A percentile compares a stretch with the other conserved stretches of the same genome.
Evolutionary conservation across 164 flowering plant genomes (phyloP).

Genomic region (Warburgia ugandensis): DNA sequence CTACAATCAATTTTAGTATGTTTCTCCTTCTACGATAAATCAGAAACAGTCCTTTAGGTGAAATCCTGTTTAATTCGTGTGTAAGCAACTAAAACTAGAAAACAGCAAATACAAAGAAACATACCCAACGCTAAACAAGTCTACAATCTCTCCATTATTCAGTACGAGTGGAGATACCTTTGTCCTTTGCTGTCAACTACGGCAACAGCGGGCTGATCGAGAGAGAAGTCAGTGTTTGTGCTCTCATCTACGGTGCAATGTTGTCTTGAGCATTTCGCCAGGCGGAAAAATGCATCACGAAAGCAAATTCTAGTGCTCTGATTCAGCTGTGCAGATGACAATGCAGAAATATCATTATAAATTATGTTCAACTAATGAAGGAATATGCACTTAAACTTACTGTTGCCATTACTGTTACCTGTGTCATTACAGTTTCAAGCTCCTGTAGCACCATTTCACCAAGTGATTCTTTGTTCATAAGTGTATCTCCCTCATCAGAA

Average conservation of each 20-base stretch:
- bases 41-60: background rate
- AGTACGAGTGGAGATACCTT: background rate
- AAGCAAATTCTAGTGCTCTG: constrained; percentile 42
- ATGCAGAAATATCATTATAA: background rate
- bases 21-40: background rate
- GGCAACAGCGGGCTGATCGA: background rate
- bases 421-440: constrained; percentile 30
- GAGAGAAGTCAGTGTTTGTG: constrained; percentile 2
- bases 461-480: constrained; percentile 16
- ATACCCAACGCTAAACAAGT: background rate
- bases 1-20: too few species aligned
- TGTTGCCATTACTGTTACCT: constrained; percentile 22
- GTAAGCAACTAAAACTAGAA: background rate
- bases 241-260: constrained; percentile 2
- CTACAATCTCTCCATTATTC: background rate
- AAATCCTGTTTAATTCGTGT: background rate
- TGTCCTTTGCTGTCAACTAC: background rate
- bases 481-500: constrained; percentile 3
- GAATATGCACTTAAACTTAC: background rate
- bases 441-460: constrained; percentile 40
- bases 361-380: background rate
- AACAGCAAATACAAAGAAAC: background rate
- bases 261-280: constrained; percentile 33
- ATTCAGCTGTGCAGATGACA: constrained; percentile 26
- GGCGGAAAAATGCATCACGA: constrained; percentile 62